Percentiles rank a stretch among this genome's conserved stretches.
phyloP scores from a whole-genome alignment of 352 stramenopile genomes.

The Pythium phragmitis region DNA sequence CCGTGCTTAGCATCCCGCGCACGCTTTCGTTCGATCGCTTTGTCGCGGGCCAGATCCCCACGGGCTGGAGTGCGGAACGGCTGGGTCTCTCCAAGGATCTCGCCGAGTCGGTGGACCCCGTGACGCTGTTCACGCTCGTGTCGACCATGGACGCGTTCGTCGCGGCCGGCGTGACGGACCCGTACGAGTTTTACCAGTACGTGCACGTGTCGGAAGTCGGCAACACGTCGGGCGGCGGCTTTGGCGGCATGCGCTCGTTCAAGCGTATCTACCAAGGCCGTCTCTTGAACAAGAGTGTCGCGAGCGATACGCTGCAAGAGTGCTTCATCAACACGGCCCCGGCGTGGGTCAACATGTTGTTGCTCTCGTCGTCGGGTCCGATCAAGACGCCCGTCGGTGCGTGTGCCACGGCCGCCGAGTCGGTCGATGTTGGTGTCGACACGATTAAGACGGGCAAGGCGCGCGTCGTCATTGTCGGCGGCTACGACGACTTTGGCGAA shows the following conservation, averaged over 20 bases:
- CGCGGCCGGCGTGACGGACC: constrained; percentile 74
- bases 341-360: constrained; percentile 90
- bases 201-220: constrained; percentile 87
- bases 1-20: constrained; percentile 80
- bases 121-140: constrained; percentile 73
- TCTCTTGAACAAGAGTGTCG: constrained; percentile 65
- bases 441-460: constrained; percentile 89
- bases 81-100: constrained; percentile 82
- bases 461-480: constrained; percentile 80
- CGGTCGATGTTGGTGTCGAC: constrained; percentile 85
- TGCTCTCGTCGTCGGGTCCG: constrained; percentile 82
- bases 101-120: constrained; percentile 72
- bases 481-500: constrained; percentile 88
- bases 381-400: constrained; percentile 89
- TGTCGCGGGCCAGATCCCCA: constrained; percentile 87
- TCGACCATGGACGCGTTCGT: constrained; percentile 86
- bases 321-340: constrained; percentile 89
- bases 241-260: constrained; percentile 80
- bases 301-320: constrained; percentile 82
- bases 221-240: constrained; percentile 82
- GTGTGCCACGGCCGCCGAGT: constrained; percentile 85
- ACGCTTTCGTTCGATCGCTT: constrained; percentile 83
- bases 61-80: constrained; percentile 81
- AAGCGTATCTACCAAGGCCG: constrained; percentile 76
- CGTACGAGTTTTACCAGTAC: constrained; percentile 92